phyloP scores from a whole-genome alignment of 768 basidiomycete species.

The Pleurotus cornucopiae region DNA sequence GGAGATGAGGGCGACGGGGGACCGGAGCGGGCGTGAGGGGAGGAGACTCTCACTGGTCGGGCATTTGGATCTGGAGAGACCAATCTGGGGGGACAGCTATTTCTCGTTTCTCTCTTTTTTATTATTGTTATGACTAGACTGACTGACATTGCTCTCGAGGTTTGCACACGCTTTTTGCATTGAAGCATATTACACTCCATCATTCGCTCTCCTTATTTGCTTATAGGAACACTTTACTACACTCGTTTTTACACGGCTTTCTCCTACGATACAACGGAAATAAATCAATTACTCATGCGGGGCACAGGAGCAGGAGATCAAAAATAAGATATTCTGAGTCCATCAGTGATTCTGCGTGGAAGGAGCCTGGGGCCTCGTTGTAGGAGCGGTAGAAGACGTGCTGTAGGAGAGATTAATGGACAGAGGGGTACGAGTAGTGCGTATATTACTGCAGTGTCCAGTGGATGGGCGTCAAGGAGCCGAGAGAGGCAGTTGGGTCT shows the following conservation, averaged over 20 bases:
- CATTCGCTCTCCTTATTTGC: neutral
- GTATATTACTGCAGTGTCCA: too few relatives aligned
- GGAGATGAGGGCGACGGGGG: conserved; percentile 4
- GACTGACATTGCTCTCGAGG: neutral
- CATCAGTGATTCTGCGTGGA: too few relatives aligned
- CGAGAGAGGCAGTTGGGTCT: neutral
- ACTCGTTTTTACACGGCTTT: conserved; percentile 1
- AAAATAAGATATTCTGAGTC: too few relatives aligned
- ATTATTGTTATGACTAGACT: conserved; percentile 8
- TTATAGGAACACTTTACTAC: neutral
- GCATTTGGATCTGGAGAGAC: conserved; percentile 8
- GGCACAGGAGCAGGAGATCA: too few relatives aligned
- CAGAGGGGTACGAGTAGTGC: too few relatives aligned
- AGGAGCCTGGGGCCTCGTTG: too few relatives aligned
- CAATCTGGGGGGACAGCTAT: conserved; percentile 14
- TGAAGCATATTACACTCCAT: neutral
- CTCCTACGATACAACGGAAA: neutral
- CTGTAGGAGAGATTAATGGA: too few relatives aligned
- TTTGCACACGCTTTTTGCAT: neutral
- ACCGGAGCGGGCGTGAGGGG: conserved; percentile 9
- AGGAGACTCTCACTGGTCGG: conserved; percentile 4
- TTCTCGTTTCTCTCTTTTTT: conserved; percentile 4
- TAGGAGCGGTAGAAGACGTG: too few relatives aligned
- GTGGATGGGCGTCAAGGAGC: too few relatives aligned
- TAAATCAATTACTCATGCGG: neutral